These are phyloP conservation scores for Pseudoturritis turrita DNA, from an alignment of 345 rosid species.

Conservation along the genomic window DNA sequence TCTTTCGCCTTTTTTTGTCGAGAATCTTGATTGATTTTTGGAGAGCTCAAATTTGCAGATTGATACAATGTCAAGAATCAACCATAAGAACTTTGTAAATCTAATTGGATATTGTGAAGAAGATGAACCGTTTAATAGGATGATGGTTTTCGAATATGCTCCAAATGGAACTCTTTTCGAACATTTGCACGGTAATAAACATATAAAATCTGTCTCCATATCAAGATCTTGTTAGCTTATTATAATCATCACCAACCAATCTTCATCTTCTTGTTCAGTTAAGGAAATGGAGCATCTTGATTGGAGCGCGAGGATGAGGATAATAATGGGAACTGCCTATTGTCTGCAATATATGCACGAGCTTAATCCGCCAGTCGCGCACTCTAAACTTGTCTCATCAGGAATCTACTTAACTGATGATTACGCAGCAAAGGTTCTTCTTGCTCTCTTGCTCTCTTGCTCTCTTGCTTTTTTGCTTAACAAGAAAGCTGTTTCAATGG, in stretches of 20 bases:
- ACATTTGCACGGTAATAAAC: constrained; percentile 76
- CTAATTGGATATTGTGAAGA: constrained; percentile 88
- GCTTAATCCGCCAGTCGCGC: constrained; percentile 69
- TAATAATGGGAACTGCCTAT: constrained; percentile 87
- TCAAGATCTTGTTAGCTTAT: background rate
- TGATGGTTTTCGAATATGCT: constrained; percentile 99
- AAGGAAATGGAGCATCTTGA: constrained; percentile 90
- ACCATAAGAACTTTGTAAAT: constrained; percentile 93
- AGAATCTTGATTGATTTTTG: background rate
- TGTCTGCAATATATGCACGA: constrained; percentile 93
- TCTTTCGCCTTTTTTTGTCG: background rate
- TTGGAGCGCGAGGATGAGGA: constrained; percentile 80
- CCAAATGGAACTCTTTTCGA: constrained; percentile 87
- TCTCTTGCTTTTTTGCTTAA: background rate
- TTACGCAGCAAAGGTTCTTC: constrained; percentile 92
- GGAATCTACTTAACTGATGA: constrained; percentile 72
- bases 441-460: constrained; percentile 20
- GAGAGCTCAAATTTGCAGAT: constrained; percentile 38
- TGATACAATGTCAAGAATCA: constrained; percentile 65
- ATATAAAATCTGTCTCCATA: background rate
- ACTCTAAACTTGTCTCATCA: constrained; percentile 41
- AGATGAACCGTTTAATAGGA: constrained; percentile 79
- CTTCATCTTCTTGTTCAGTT: constrained; percentile 39
- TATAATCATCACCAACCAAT: background rate
- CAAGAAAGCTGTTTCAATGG: background rate